Evolutionary conservation across 2,329 filamentous ascomycete species (phyloP).

Genomic region (Talaromyces sp.): DNA sequence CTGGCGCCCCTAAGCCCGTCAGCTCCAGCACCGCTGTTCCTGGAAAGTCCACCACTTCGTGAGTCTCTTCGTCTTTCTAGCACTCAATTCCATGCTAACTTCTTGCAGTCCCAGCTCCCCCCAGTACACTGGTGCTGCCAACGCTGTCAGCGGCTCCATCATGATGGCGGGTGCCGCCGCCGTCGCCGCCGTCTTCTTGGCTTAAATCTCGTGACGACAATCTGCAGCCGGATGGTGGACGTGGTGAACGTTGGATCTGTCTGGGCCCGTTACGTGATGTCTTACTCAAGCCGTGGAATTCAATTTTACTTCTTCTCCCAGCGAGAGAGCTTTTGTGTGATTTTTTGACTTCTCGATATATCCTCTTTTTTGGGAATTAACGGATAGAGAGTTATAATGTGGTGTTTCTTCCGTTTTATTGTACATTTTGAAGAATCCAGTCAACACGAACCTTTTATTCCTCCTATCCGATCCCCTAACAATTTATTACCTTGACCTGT

Average conservation of each 20-base stretch:
- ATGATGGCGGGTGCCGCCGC: conserved; percentile 31
- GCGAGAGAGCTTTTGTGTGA: background rate
- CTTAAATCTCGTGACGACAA: conserved; percentile 26
- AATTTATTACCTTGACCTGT: background rate
- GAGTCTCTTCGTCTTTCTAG: background rate
- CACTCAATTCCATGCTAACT: background rate
- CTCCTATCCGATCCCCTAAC: background rate
- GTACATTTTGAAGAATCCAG: conserved; percentile 11
- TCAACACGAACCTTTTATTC: conserved; percentile 5
- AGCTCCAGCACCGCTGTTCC: conserved; percentile 22
- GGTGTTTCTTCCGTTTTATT: conserved; percentile 8
- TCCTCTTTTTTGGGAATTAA: background rate
- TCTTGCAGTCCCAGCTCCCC: conserved; percentile 20
- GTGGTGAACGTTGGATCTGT: background rate
- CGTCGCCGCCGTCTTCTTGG: conserved; percentile 31
- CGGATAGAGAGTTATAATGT: conserved; percentile 10
- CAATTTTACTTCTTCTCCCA: background rate
- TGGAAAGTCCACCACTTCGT: conserved; percentile 15
- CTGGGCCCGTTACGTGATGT: conserved; percentile 1
- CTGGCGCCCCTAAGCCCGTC: conserved; percentile 19
- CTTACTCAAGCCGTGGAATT: background rate
- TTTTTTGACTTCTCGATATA: conserved; percentile 5
- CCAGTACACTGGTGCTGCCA: conserved; percentile 31
- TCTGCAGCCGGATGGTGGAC: background rate
- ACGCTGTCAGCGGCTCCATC: conserved; percentile 28